These are phyloP conservation scores for Colletotrichum agaves DNA, from an alignment of 2,329 filamentous ascomycete genomes.

Conservation along the genomic window DNA sequence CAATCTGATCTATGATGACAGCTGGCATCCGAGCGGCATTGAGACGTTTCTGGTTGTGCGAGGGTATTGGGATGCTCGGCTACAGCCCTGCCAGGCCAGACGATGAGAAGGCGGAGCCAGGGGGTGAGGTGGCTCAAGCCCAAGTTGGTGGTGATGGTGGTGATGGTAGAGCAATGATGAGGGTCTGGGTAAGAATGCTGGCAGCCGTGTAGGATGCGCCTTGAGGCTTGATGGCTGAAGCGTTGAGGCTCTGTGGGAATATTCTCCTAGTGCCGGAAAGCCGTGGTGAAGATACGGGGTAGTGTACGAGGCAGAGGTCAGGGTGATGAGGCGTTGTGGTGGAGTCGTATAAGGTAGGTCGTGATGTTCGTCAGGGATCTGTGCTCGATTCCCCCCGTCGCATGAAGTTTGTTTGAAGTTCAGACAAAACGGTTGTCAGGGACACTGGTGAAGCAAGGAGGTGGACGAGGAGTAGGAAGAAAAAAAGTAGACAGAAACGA, in stretches of 20 bases:
- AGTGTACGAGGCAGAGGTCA: slow-evolving; percentile 28
- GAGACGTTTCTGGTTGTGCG: slow-evolving; percentile 45
- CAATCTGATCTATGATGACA: slow-evolving; percentile 62
- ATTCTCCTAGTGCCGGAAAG: slow-evolving; percentile 32
- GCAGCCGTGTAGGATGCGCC: slow-evolving; percentile 15
- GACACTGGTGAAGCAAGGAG: slow-evolving; percentile 42
- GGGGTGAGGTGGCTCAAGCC: slow-evolving; percentile 17
- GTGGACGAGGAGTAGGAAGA: slow-evolving; percentile 46
- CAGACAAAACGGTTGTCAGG: slow-evolving; percentile 47
- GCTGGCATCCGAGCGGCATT: slow-evolving; percentile 66
- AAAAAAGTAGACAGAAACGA: slow-evolving; percentile 44
- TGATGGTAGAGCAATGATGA: slow-evolving; percentile 23
- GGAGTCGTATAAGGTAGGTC: slow-evolving; percentile 30
- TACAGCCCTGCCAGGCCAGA: slow-evolving; percentile 31
- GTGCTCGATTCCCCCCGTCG: slow-evolving; percentile 41
- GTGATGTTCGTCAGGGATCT: slow-evolving; percentile 39
- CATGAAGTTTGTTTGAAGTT: slow-evolving; percentile 49
- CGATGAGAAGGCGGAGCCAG: slow-evolving; percentile 23
- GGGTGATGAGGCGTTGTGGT: slow-evolving; percentile 36
- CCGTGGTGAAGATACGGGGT: slow-evolving; percentile 27
- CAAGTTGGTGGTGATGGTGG: slow-evolving; percentile 18
- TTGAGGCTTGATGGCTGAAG: slow-evolving; percentile 27
- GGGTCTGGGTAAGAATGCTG: neutral
- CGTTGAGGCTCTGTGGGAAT: slow-evolving; percentile 37
- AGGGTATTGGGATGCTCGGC: slow-evolving; percentile 26